Evolutionary conservation across 208 protist genomes (phyloP), one percentile per base, ranked within the genome.

Genomic region (Leishmania braziliensis): DNA sequence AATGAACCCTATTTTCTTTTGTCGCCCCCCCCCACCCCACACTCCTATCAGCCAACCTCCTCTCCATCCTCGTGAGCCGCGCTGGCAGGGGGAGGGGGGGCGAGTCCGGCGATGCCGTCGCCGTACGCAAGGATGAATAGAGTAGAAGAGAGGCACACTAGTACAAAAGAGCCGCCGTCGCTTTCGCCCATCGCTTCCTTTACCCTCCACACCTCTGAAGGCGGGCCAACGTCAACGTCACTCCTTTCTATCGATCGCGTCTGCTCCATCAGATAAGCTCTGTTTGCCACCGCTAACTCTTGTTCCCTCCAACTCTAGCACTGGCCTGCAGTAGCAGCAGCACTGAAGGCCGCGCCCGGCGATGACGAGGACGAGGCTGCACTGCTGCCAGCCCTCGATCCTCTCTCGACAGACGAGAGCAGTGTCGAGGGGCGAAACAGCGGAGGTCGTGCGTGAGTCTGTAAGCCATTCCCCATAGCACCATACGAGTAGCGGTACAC

Each of bases 341-440:
- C 72, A 46, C 72, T 62, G 23, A n/a, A 50, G 1, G 18, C 51
- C 14, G 70, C 71, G 16, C 36, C 72, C 72, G 58, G 50, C 1
- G 72, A 66, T 5, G 82, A 78, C 20, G 82, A 74, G 0, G 63
- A 79, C 5, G 82, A 75, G 33, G 51, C 48, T 26, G 51, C 51
- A n/a, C 71, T 73, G 68, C 75, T 77, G 60, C 71, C 77, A 3
- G 82, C 69, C 5, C 82, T 43, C 36, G 75, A 78, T 33, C 39
- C 62, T 23, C 84, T 75, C 36, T 86, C 88, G 5, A 89, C 66
- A 3, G 88, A 88, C 2, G 71, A n/a, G n/a, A 91, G 80, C 16
- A 91, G 68, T 26, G 82, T 77, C 39, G 88, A 91, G 2, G 88
- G 88, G 29, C 84, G 88, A 74, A 87, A 83, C 18, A 83, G 56